These are phyloP conservation scores for Aspergillus phoenicis DNA, from an alignment of 2,329 filamentous ascomycete species.

Conservation along the genomic window DNA sequence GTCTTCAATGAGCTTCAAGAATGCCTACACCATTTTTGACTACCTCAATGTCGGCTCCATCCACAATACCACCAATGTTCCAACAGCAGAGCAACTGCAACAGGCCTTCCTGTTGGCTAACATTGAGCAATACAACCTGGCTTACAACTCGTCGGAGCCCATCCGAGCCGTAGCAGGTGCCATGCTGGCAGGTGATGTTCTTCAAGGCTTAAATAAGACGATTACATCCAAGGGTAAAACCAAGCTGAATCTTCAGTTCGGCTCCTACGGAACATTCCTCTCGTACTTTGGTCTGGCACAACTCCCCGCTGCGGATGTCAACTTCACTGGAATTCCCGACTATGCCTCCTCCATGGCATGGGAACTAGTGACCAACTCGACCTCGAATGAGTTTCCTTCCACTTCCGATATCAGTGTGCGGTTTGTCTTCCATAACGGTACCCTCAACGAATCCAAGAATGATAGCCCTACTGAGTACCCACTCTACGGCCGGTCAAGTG, in stretches of 20 bases:
- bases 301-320: conserved; percentile 51
- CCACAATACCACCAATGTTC: conserved; percentile 63
- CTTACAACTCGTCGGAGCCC: conserved; percentile 67
- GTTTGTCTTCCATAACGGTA: conserved; percentile 66
- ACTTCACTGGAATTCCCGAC: conserved; percentile 78
- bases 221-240: conserved; percentile 40
- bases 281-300: conserved; percentile 64
- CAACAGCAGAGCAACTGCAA: conserved; percentile 59
- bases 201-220: conserved; percentile 49
- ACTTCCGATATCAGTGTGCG: conserved; percentile 58
- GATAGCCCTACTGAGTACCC: conserved; percentile 58
- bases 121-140: conserved; percentile 77
- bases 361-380: conserved; percentile 64
- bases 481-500: conserved; percentile 60
- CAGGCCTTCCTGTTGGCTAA: conserved; percentile 75
- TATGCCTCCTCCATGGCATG: conserved; percentile 82
- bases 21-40: conserved; percentile 68
- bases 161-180: conserved; percentile 58
- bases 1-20: conserved; percentile 58
- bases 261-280: conserved; percentile 62
- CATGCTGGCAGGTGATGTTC: conserved; percentile 66
- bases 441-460: conserved; percentile 43
- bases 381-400: conserved; percentile 44
- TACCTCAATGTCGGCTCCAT: conserved; percentile 64
- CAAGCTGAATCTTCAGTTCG: conserved; percentile 59